Evolutionary conservation across 2,329 filamentous ascomycete genomes (phyloP), one percentile per base, ranked within the genome.

Genomic region (Fusarium buxicola): DNA sequence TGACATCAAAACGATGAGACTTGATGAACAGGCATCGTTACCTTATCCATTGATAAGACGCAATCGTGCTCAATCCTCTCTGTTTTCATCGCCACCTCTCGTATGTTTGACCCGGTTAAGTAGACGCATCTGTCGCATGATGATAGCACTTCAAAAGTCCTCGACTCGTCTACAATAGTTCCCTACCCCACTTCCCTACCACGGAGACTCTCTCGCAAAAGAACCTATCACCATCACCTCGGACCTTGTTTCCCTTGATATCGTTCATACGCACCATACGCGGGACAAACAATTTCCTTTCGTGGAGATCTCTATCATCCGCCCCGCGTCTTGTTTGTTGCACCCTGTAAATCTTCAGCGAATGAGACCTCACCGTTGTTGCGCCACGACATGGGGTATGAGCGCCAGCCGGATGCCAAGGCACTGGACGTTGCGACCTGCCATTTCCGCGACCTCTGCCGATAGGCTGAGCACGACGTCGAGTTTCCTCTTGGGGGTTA

Each of bases 371-470:
- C 15, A 21, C 32, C 21, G 38, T 52, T 27, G 39, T 61, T 34
- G 52, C 56, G 46, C 54, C 28, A 45, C 40, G 49, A 48, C 59
- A 66, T 58, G 58, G 47, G 49, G 35, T 24, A n/a, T 53, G 31
- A 24, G 41, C 54, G 55, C 52, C 58, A 55, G 55, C 38, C 38
- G 51, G 51, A 44, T 59, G 68, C 65, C 65, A 70, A 69, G 68
- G 50, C 43, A 16, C 30, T 30, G 6, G 38, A 4, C 41, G 36
- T 56, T 66, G 43, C 45, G 64, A 71, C 64, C 68, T 71, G 64
- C 64, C 68, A 63, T 62, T 58, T 66, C 54, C 27, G 61, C 56
- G 35, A 21, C 30, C 13, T 52, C 30, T 68, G 28, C 57, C 59
- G 53, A 68, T 62, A 60, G 57, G 43, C 38, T 27, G 15, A 27